Base-by-base conservation (phyloP, 768 basidiomycete species). In the Lepiota subincarnata region DNA sequence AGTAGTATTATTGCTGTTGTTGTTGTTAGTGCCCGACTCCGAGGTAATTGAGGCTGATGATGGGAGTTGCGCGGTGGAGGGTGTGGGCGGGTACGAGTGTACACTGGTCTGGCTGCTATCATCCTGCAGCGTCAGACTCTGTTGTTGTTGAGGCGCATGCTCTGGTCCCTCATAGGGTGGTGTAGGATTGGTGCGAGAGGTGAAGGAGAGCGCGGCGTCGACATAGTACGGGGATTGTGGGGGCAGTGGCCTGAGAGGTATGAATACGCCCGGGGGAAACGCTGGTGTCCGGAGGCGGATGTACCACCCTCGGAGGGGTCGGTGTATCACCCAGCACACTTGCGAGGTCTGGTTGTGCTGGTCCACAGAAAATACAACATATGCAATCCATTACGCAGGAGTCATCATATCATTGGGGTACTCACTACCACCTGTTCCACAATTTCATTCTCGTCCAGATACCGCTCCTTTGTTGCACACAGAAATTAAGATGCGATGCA, bases 241-340 rank as follows among this genome's bases (percentile, higher is more conserved):
- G 2, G 78, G 68, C 0, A 84, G 69, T 7, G 83, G 81, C 19
- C 73, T 68, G 6, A 85, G 62, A 0, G 81, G 75, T 24, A 85
- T 84, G 56, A 74, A 82, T 10, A 76, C 73, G 2, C 78, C 75
- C 11, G 80, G 83, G 0, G 87, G 85, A 57, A 90, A 91, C 3
- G 74, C 60, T 0, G 90, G 89, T 1, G 87, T 72, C 34, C 86
- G 80, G 20, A 92, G 70, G 38, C 86, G 86, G 55, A 92, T 82
- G 66, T 92, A 92, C 90, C 90, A 92, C 41, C 90, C 90, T 24
- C 86, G 81, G 53, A 83, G 81, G 0, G 90, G 90, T 4, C 83
- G 80, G 64, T 91, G 90, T 22, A 91, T 81, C 8, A 80, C 80
- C 90, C 90, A 92, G 51, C 79, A 76, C 1, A 89, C 65, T 0